Percentiles rank a stretch among this genome's conserved stretches.
Evolutionary conservation across 176 grass and related monocot species (phyloP).

Genomic region (Ampelocalamus luodianensis): DNA sequence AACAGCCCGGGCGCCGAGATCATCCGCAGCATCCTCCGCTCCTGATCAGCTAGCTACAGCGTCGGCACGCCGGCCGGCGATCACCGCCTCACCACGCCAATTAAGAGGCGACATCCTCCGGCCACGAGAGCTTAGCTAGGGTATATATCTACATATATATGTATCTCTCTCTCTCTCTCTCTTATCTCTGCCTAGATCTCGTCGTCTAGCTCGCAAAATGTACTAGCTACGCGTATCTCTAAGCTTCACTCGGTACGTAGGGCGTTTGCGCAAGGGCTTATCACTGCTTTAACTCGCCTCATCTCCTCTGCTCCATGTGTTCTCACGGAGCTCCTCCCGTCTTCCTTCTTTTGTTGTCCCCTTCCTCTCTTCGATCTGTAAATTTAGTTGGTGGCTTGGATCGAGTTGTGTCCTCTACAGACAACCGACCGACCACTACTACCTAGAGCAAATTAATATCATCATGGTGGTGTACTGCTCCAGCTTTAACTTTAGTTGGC

Average conservation of each 20-base stretch:
- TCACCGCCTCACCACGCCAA: not conserved
- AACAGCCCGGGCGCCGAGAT: constrained; percentile 82
- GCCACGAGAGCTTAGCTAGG: constrained; percentile 49
- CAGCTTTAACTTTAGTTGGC: constrained; percentile 50
- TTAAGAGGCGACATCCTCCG: constrained; percentile 28
- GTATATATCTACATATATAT: constrained; percentile 53
- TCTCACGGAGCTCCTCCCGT: not conserved
- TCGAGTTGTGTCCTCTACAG: constrained; percentile 81
- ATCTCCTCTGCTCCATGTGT: constrained; percentile 12
- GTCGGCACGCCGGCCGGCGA: not conserved
- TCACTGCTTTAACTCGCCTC: constrained; percentile 49
- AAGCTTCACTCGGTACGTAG: constrained; percentile 46
- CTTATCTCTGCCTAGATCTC: constrained; percentile 50
- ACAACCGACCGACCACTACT: constrained; percentile 97
- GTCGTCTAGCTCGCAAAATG: constrained; percentile 34
- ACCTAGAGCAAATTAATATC: constrained; percentile 59
- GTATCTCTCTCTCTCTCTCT: not conserved
- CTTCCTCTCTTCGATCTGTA: constrained; percentile 46
- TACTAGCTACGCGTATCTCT: constrained; percentile 40
- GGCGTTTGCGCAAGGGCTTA: constrained; percentile 62
- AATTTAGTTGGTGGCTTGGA: constrained; percentile 70
- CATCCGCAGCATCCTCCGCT: constrained; percentile 86
- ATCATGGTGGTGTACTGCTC: constrained; percentile 32
- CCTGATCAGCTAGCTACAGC: constrained; percentile 36
- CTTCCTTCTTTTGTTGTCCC: constrained; percentile 20